Base-by-base conservation (phyloP, 116 monocot genomes). In the Thalassia testudinum region DNA sequence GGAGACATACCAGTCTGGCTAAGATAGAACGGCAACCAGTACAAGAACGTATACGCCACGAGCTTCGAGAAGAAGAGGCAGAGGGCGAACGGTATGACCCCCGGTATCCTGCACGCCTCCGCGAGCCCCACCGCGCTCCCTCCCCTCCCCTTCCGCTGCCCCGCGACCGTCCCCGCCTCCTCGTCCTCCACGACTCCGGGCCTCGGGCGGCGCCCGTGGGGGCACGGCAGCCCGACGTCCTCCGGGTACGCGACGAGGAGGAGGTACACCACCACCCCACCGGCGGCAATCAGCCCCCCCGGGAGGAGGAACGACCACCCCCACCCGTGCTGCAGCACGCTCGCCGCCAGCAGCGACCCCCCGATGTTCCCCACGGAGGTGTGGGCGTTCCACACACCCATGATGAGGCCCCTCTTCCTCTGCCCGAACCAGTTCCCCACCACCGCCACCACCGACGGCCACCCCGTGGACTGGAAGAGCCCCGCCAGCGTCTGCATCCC, bases 351-450 rank as follows among this genome's bases (percentile, higher is more conserved):
- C 12, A 82, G 45, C 11, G 82, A 78, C 1, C 82, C 82, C 12
- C 50, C 4, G 10, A 82, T 82, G 65, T 82, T 78, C 6, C 82
- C 82, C 15, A 82, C 51, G 0, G 78, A 82, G 6, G 82, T 78
- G 42, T 78, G 74, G 1, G 82, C 74, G 38, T 77, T 82, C 82
- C 82, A 82, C 1, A 78, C 42, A n/a, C 82, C 82, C 82, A 82
- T 82, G 20, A 82, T 82, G 12, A 82, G 64, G n/a, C 82, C 82
- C 20, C 78, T 42, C 61, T 61, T 66, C 34, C 57, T 30, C 50
- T 71, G 42, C 5, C 78, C 68, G 37, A 70, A 78, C 82, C 82
- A 82, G 44, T 82, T 82, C 14, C 77, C 82, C 14, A 82, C 71
- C 23, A 82, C 66, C 0, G 82, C 77, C 12, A 82, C 82, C 24